Percentiles rank a stretch among this genome's conserved stretches.
These are phyloP conservation scores for Clausena lansium DNA, from an alignment of 345 rosid species.

Conservation along the genomic window DNA sequence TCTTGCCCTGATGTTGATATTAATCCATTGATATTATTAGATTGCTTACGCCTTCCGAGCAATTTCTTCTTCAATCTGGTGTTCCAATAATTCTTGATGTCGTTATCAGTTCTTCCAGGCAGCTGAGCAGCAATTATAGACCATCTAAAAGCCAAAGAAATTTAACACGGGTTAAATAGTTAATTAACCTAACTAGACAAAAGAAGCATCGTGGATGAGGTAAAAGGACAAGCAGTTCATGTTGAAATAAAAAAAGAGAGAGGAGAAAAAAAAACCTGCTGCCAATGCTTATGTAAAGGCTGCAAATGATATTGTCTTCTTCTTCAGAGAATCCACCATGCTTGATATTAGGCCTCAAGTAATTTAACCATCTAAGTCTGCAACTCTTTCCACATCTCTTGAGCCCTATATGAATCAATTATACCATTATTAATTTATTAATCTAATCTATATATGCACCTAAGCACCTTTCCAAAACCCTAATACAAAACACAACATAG, in stretches of 20 bases:
- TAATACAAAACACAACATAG: not conserved
- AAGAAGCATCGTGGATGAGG: constrained; percentile 40
- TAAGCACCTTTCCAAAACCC: not conserved
- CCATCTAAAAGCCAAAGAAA: constrained; percentile 54
- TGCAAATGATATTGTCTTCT: constrained; percentile 95
- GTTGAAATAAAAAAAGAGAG: not conserved
- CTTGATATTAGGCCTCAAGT: constrained; percentile 91
- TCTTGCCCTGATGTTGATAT: constrained; percentile 25
- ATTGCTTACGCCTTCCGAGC: constrained; percentile 75
- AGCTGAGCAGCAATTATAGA: constrained; percentile 98
- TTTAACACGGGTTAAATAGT: not conserved
- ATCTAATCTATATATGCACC: not conserved
- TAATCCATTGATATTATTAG: constrained; percentile 26
- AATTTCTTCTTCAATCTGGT: constrained; percentile 94
- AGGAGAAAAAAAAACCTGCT: constrained; percentile 53
- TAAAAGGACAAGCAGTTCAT: constrained; percentile 38
- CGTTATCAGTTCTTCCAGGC: constrained; percentile 99
- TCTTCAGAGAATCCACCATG: constrained; percentile 99
- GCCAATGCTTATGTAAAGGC: constrained; percentile 96
- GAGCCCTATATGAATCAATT: constrained; percentile 43
- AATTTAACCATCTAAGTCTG: constrained; percentile 95
- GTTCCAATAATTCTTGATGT: constrained; percentile 97
- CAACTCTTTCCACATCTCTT: constrained; percentile 99
- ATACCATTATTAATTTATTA: not conserved
- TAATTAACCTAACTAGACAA: not conserved